Evolutionary conservation across 2,329 filamentous ascomycete species (phyloP).

Genomic region (Didymella keratinophila): DNA sequence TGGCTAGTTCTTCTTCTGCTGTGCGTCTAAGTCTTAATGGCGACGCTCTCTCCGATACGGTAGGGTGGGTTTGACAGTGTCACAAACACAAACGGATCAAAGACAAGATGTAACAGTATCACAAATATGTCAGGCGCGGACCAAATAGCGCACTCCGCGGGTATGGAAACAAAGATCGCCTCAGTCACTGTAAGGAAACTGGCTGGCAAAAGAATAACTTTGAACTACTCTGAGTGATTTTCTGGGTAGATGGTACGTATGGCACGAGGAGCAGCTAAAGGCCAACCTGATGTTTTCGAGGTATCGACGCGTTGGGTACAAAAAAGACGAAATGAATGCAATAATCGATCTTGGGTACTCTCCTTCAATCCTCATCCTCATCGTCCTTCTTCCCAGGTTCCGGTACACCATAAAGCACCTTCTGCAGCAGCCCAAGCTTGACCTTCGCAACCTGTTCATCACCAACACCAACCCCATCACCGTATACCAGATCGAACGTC

Average conservation of each 20-base stretch:
- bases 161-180: background rate
- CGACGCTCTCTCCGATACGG: background rate
- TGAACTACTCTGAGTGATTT: too few relatives aligned
- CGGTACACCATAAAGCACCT: constrained; percentile 13
- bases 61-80: background rate
- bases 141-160: background rate
- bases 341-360: too few relatives aligned
- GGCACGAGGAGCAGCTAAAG: too few relatives aligned
- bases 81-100: constrained; percentile 1
- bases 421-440: background rate
- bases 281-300: too few relatives aligned
- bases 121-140: background rate
- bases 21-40: background rate
- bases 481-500: constrained; percentile 21
- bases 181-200: too few relatives aligned
- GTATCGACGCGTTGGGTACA: too few relatives aligned
- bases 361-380: background rate
- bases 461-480: background rate
- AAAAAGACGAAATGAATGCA: too few relatives aligned
- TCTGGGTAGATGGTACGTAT: too few relatives aligned
- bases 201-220: too few relatives aligned
- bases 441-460: background rate
- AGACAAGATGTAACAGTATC: background rate
- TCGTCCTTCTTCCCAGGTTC: constrained; percentile 15
- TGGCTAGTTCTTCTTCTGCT: background rate